Conservation (phyloP, 306 rosid species). For the Carpinus fangiana region DNA sequence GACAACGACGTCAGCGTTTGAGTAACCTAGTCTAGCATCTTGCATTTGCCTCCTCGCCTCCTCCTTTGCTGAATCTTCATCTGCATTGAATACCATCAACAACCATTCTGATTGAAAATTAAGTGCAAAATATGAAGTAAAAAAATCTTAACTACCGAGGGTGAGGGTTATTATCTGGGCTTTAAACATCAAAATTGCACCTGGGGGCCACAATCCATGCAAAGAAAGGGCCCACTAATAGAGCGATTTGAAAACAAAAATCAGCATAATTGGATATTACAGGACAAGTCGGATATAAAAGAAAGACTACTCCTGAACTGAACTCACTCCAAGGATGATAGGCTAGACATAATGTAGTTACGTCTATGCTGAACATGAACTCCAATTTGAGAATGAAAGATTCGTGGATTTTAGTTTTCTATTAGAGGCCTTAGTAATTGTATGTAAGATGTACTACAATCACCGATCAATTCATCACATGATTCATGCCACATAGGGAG, state of each 20-base stretch:
- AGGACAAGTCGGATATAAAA: neutral
- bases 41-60: constrained; percentile 63
- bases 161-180: neutral
- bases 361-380: too few species aligned
- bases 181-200: neutral
- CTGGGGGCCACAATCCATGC: neutral
- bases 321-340: neutral
- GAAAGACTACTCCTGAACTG: neutral
- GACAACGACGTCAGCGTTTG: constrained; percentile 78
- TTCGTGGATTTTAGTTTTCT: too few species aligned
- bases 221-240: neutral
- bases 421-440: neutral
- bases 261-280: neutral
- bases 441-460: neutral
- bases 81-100: constrained; percentile 40
- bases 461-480: neutral
- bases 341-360: too few species aligned
- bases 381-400: too few species aligned
- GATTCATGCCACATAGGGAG: neutral
- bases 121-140: neutral
- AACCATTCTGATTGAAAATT: neutral
- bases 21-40: constrained; percentile 61
- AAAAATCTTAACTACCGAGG: neutral
- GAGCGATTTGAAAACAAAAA: neutral
- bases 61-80: constrained; percentile 83